Evolutionary conservation across 2,329 filamentous ascomycete species (phyloP).

Genomic region (Talaromyces islandicus): DNA sequence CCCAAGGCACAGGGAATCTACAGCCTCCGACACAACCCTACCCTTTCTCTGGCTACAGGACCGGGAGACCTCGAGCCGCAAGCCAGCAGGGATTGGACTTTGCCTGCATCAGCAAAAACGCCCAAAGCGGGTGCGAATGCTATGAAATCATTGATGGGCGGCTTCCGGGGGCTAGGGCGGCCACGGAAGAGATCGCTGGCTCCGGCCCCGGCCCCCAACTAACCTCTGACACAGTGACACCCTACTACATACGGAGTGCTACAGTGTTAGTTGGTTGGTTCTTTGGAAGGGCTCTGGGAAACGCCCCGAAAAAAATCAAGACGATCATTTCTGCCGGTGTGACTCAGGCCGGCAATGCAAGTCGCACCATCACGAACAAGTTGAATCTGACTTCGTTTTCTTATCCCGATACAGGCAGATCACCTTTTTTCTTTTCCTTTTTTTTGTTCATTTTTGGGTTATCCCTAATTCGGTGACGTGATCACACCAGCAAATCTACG

Average conservation of each 20-base stretch:
- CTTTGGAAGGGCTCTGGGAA: neutral
- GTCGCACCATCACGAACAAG: neutral
- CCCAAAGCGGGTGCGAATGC: conserved; percentile 3
- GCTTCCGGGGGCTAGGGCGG: conserved; percentile 9
- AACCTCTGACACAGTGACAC: neutral
- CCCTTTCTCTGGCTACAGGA: neutral
- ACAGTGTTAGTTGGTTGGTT: neutral
- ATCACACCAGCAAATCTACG: neutral
- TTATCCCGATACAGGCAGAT: neutral
- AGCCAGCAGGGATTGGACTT: neutral
- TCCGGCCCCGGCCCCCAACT: neutral
- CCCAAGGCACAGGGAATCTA: neutral
- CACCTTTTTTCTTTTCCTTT: neutral
- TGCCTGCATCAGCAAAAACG: neutral
- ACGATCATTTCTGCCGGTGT: neutral
- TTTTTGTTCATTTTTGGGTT: neutral
- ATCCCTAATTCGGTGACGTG: neutral
- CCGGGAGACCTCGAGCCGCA: conserved; percentile 1
- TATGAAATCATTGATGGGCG: conserved; percentile 11
- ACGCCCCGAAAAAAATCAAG: neutral
- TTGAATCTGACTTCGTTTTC: neutral
- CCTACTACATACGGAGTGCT: neutral
- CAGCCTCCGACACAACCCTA: neutral
- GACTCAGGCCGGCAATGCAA: neutral
- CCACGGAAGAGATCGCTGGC: neutral